These are phyloP conservation scores for Coniochaeta sp. DNA, from an alignment of 2,329 filamentous ascomycete genomes.

Conservation along the genomic window DNA sequence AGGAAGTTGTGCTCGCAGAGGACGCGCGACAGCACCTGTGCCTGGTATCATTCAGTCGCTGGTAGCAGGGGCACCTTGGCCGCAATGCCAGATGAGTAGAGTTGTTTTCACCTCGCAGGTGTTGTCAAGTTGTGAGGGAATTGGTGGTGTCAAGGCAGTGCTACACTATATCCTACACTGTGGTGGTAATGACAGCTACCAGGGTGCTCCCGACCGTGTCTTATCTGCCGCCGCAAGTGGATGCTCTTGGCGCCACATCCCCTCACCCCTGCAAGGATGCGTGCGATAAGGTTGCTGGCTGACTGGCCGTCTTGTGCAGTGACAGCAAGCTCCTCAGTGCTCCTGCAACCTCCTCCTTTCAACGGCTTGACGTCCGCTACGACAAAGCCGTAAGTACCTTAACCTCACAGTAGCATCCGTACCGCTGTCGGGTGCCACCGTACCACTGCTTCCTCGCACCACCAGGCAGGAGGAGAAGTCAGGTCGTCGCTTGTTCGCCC, in stretches of 20 bases:
- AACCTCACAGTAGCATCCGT: not conserved
- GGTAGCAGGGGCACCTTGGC: too few relatives aligned
- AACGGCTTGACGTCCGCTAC: not conserved
- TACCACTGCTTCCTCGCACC: not conserved
- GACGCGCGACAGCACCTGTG: too few relatives aligned
- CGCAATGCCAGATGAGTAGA: not conserved
- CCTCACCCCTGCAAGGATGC: conserved; percentile 2
- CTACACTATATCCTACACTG: too few relatives aligned
- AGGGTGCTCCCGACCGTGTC: not conserved
- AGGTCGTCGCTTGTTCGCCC: not conserved
- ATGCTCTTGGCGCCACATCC: conserved; percentile 2
- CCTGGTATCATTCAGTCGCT: too few relatives aligned
- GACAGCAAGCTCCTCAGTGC: not conserved
- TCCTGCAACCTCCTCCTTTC: not conserved
- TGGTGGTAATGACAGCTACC: not conserved
- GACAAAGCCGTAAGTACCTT: too few relatives aligned
- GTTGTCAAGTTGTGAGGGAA: too few relatives aligned
- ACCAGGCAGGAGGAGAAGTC: not conserved
- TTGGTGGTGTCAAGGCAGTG: too few relatives aligned
- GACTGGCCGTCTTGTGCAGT: not conserved
- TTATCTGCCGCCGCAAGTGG: conserved; percentile 1
- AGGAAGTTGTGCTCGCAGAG: not conserved
- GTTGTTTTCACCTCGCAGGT: not conserved
- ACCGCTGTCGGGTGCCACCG: not conserved
- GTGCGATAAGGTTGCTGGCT: conserved; percentile 3